Conservation (phyloP, 75 land plant genomes). For the Selaginella tamariscina region DNA sequence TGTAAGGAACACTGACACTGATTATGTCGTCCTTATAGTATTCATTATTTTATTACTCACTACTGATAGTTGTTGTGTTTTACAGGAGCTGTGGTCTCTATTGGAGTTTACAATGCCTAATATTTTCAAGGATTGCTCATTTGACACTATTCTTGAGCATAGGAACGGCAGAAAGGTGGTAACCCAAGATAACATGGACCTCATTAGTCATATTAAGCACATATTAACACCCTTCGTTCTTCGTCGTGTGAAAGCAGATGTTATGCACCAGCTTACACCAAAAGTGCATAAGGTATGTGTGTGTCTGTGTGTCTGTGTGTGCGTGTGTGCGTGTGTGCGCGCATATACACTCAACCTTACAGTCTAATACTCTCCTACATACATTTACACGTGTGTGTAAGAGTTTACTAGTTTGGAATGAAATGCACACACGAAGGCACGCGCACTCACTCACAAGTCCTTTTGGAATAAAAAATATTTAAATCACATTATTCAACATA, state of each 20-base stretch:
- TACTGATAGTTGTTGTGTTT: no score
- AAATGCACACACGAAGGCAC: no score
- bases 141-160: slow-evolving; percentile 33
- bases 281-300: slow-evolving; percentile 64
- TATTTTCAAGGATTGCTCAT: slow-evolving; percentile 75
- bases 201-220: slow-evolving; percentile 78
- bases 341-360: no score
- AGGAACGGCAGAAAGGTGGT: slow-evolving; percentile 25
- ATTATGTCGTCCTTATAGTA: no score
- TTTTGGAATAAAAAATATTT: no score
- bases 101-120: slow-evolving; percentile 97
- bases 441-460: no score
- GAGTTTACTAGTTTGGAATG: no score
- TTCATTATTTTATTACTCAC: neutral
- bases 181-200: slow-evolving; percentile 45
- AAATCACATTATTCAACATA: no score
- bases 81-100: slow-evolving; percentile 95
- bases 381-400: no score
- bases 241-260: slow-evolving; percentile 91
- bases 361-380: no score
- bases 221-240: slow-evolving; percentile 92
- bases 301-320: no score
- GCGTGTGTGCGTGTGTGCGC: no score
- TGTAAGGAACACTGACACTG: neutral
- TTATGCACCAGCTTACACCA: slow-evolving; percentile 91